Evolutionary conservation across 257 asterid genomes (phyloP).

Genomic region (Fraxinus americana): DNA sequence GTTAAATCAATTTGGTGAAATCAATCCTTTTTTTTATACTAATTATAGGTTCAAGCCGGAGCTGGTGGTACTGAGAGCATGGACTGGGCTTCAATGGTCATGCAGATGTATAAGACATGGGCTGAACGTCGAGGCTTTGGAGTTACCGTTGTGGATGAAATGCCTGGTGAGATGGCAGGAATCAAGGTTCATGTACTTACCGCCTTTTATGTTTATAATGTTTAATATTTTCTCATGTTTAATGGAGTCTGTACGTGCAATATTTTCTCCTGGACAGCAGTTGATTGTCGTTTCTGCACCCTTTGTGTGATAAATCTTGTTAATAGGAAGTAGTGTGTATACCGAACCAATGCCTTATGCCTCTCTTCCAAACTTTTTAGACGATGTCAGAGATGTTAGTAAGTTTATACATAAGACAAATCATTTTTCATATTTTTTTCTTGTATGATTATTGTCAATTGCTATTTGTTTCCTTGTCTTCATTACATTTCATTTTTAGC

Average conservation of each 20-base stretch:
- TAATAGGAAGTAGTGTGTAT: neutral
- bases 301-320: neutral
- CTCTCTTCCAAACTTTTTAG: neutral
- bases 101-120: slow-evolving; percentile 95
- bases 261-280: neutral
- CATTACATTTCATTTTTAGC: neutral
- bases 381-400: neutral
- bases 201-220: slow-evolving; percentile 6
- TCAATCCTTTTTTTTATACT: neutral
- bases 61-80: slow-evolving; percentile 99
- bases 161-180: slow-evolving; percentile 96
- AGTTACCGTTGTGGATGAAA: slow-evolving; percentile 85
- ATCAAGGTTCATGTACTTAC: slow-evolving; percentile 68
- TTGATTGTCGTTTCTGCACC: neutral
- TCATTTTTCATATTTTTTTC: neutral
- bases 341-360: neutral
- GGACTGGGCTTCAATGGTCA: slow-evolving; percentile 98
- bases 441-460: neutral
- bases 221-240: neutral
- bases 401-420: neutral
- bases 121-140: slow-evolving; percentile 78
- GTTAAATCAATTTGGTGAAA: slow-evolving; percentile 11
- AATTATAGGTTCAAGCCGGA: slow-evolving; percentile 90
- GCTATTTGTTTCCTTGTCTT: neutral
- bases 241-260: neutral